These are phyloP conservation scores for Trypanosoma brucei DNA, from an alignment of 208 protist species.

Conservation along the genomic window DNA sequence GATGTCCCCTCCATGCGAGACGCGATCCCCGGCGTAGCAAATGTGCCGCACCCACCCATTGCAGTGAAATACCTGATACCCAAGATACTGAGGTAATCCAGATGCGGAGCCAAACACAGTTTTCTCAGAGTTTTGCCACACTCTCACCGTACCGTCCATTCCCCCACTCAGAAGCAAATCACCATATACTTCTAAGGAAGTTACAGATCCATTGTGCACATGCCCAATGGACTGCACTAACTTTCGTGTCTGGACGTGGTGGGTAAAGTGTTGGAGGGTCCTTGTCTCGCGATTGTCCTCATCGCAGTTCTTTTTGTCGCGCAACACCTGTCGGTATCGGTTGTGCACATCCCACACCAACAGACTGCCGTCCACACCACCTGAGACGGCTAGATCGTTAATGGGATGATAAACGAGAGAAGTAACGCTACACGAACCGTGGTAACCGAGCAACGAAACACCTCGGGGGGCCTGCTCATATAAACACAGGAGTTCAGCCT, in stretches of 20 bases:
- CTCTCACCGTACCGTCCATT: slow-evolving; percentile 33
- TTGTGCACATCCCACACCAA: slow-evolving; percentile 38
- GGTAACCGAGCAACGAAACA: slow-evolving; percentile 40
- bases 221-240: slow-evolving; percentile 14
- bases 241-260: slow-evolving; percentile 20
- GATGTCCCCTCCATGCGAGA: slow-evolving; percentile 33
- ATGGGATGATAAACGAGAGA: slow-evolving; percentile 15
- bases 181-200: slow-evolving; percentile 26
- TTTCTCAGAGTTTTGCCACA: slow-evolving; percentile 23
- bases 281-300: slow-evolving; percentile 12
- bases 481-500: not conserved
- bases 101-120: not conserved
- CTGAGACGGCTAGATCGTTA: slow-evolving; percentile 26
- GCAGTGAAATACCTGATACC: slow-evolving; percentile 29
- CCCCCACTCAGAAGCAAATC: slow-evolving; percentile 42
- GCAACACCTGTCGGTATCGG: slow-evolving; percentile 12
- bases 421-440: slow-evolving; percentile 20
- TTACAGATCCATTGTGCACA: slow-evolving; percentile 34
- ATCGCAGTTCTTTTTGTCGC: slow-evolving; percentile 10
- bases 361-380: slow-evolving; percentile 35
- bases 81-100: slow-evolving; percentile 19
- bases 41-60: slow-evolving; percentile 41
- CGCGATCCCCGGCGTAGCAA: slow-evolving; percentile 17
- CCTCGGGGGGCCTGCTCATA: slow-evolving; percentile 20
- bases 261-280: slow-evolving; percentile 21